Percentiles rank a stretch among this genome's conserved stretches.
phyloP scores from a whole-genome alignment of 2,329 filamentous ascomycete genomes.

The Colletotrichum tropicale region DNA sequence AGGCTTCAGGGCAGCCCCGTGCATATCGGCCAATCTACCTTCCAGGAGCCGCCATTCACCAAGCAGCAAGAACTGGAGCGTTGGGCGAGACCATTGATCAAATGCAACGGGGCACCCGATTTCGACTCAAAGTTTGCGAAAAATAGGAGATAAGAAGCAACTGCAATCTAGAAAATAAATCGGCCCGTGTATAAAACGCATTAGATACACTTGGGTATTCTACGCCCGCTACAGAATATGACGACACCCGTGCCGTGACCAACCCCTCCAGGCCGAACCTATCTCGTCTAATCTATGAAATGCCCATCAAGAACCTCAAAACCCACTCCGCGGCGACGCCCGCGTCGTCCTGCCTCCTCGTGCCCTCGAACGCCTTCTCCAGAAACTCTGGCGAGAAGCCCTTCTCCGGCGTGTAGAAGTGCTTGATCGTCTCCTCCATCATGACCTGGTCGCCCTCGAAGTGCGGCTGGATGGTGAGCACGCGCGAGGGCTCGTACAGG shows the following conservation, averaged over 20 bases:
- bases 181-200: background rate
- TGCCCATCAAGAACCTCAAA: background rate
- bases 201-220: background rate
- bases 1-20: background rate
- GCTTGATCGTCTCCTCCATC: constrained; percentile 33
- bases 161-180: background rate
- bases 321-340: background rate
- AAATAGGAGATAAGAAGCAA: background rate
- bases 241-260: background rate
- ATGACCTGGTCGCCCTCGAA: constrained; percentile 48
- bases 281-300: background rate
- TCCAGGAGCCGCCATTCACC: background rate
- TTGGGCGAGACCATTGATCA: background rate
- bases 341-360: background rate
- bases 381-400: background rate
- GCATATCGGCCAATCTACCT: background rate
- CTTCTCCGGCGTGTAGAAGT: constrained; percentile 8
- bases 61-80: background rate
- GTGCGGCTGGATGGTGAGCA: constrained; percentile 52
- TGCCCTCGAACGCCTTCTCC: background rate
- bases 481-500: constrained; percentile 40
- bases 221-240: background rate
- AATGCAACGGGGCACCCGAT: background rate
- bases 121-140: background rate
- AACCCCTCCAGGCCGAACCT: background rate